phyloP scores from a whole-genome alignment of 1,139 yeast genomes.

The Blastobotrys aristatus region DNA sequence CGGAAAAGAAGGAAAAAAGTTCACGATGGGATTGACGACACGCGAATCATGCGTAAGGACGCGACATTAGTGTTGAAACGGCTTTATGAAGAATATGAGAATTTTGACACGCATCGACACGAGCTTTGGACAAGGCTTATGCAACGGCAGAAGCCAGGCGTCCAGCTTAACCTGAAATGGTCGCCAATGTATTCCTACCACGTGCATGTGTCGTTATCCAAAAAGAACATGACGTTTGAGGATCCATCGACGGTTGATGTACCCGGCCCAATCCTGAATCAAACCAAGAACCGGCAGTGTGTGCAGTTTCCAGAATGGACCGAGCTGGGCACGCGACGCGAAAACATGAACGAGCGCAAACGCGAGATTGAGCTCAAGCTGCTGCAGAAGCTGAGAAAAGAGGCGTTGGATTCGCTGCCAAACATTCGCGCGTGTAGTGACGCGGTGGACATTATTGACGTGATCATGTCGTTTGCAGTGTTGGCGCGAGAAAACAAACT shows the following conservation, averaged over 20 bases:
- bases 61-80: slow-evolving; percentile 24
- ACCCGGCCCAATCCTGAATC: slow-evolving; percentile 22
- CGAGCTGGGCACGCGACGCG: slow-evolving; percentile 30
- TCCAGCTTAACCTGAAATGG: slow-evolving; percentile 31
- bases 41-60: slow-evolving; percentile 17
- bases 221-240: slow-evolving; percentile 15
- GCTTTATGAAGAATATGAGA: slow-evolving; percentile 23
- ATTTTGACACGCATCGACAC: slow-evolving; percentile 20
- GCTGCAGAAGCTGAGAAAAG: slow-evolving; percentile 40
- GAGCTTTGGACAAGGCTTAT: slow-evolving; percentile 21
- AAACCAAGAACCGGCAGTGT: slow-evolving; percentile 25
- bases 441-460: slow-evolving; percentile 64
- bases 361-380: slow-evolving; percentile 43
- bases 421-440: slow-evolving; percentile 45
- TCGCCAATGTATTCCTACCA: slow-evolving; percentile 34
- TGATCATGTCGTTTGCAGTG: slow-evolving; percentile 64
- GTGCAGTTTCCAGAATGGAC: slow-evolving; percentile 29
- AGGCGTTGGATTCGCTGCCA: slow-evolving; percentile 39
- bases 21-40: slow-evolving; percentile 16
- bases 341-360: slow-evolving; percentile 27
- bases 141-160: slow-evolving; percentile 17
- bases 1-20: background rate
- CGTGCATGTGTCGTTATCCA: slow-evolving; percentile 22
- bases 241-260: slow-evolving; percentile 12
- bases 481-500: slow-evolving; percentile 62